phyloP scores from a whole-genome alignment of 2,329 filamentous ascomycete species.

The Apiospora rasikravindrae region DNA sequence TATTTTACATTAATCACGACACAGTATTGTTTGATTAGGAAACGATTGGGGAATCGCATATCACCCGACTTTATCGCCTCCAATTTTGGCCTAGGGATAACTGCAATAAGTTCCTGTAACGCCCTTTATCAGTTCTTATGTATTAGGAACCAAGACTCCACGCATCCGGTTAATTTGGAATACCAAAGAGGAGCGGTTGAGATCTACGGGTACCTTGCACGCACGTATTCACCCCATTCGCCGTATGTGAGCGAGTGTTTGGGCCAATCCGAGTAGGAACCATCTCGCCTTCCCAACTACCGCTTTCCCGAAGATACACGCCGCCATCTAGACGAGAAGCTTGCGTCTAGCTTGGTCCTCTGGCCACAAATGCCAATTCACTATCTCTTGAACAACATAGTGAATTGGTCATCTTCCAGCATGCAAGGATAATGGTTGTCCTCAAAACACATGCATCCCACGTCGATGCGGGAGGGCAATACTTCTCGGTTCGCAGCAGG shows the following conservation, averaged over 20 bases:
- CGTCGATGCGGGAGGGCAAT: not conserved
- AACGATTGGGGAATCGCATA: not conserved
- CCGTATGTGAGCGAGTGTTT: not conserved
- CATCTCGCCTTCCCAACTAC: not conserved
- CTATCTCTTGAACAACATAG: not conserved
- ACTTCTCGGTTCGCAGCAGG: not conserved
- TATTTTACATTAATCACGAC: not conserved
- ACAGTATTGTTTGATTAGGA: not conserved
- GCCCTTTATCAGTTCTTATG: not conserved
- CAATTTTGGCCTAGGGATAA: not conserved
- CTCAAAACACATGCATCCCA: not conserved
- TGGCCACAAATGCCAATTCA: not conserved
- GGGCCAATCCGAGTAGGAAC: no score
- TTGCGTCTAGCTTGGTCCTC: not conserved
- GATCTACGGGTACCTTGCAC: not conserved
- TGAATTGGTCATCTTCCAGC: not conserved
- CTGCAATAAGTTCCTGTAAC: not conserved
- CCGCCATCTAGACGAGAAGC: not conserved
- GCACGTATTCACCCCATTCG: not conserved
- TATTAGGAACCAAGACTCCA: not conserved
- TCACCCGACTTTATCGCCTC: not conserved
- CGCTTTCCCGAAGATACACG: not conserved
- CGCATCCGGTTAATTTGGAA: not conserved
- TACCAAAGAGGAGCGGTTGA: not conserved
- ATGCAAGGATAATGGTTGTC: not conserved